A percentile compares a stretch with the other conserved stretches of the same genome.
These are phyloP conservation scores for Xerocomus brunneocitrinus DNA, from an alignment of 768 basidiomycete species.

Conservation along the genomic window DNA sequence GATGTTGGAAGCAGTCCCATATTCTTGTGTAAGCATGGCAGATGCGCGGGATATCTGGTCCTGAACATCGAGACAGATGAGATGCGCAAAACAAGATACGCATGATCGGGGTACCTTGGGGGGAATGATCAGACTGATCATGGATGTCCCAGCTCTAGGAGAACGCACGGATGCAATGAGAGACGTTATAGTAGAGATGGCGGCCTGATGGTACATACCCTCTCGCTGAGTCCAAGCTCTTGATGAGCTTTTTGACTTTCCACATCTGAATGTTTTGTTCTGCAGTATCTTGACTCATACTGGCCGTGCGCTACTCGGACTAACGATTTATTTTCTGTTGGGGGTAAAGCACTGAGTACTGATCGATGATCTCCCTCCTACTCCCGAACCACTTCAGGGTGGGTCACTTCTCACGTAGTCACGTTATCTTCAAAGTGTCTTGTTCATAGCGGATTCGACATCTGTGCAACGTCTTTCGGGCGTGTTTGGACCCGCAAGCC, in stretches of 20 bases:
- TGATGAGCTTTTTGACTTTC: conserved; percentile 99
- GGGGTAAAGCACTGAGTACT: conserved; percentile 11
- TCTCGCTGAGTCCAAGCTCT: conserved; percentile 87
- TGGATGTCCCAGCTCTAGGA: conserved; percentile 87
- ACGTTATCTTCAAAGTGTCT: too few species aligned
- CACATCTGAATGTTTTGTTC: conserved; percentile 97
- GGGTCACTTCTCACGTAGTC: too few species aligned
- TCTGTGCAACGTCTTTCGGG: too few species aligned
- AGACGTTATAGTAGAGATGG: not conserved
- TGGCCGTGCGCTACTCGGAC: conserved; percentile 31
- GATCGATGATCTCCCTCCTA: too few species aligned
- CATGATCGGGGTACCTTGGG: conserved; percentile 59
- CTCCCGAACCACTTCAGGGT: too few species aligned
- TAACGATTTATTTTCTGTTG: not conserved
- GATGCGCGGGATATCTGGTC: conserved; percentile 93
- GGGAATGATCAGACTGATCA: conserved; percentile 97
- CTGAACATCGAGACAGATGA: conserved; percentile 31
- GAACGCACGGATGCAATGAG: conserved; percentile 22
- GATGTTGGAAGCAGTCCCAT: conserved; percentile 98
- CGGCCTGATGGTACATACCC: conserved; percentile 24
- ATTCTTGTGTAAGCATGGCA: conserved; percentile 97
- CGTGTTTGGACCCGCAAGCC: too few species aligned
- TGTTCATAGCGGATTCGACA: too few species aligned
- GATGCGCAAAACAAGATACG: conserved; percentile 1
- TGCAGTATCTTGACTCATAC: conserved; percentile 78